These are phyloP conservation scores for Trichoderma breve DNA, from an alignment of 2,329 filamentous ascomycete genomes.

Conservation along the genomic window DNA sequence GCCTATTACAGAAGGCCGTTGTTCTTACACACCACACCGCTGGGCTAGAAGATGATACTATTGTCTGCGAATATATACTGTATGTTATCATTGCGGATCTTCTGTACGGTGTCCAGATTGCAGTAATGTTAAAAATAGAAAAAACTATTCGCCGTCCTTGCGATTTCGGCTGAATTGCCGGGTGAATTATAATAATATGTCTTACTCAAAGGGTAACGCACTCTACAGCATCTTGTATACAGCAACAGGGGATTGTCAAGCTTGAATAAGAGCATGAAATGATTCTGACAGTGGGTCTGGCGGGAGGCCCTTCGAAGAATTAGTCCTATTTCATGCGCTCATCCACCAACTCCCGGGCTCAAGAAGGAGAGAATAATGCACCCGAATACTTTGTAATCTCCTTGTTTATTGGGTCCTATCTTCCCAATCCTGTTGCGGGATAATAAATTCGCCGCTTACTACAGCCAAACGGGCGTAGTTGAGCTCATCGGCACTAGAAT, in stretches of 20 bases:
- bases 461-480: neutral
- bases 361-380: neutral
- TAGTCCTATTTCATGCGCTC: neutral
- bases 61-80: neutral
- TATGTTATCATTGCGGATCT: neutral
- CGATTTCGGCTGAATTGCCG: neutral
- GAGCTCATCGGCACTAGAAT: neutral
- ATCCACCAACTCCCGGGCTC: neutral
- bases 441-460: neutral
- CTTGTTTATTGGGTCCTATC: neutral
- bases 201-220: too few species aligned
- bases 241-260: neutral
- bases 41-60: neutral
- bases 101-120: neutral
- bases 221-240: neutral
- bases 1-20: neutral
- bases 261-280: neutral
- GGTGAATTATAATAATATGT: neutral
- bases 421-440: neutral
- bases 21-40: neutral
- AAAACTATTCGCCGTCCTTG: neutral
- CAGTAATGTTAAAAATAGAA: neutral
- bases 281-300: neutral
- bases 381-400: neutral
- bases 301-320: neutral